These are phyloP conservation scores for Aspergillus haitiensis DNA, from an alignment of 495 filamentous ascomycete species.

Conservation along the genomic window DNA sequence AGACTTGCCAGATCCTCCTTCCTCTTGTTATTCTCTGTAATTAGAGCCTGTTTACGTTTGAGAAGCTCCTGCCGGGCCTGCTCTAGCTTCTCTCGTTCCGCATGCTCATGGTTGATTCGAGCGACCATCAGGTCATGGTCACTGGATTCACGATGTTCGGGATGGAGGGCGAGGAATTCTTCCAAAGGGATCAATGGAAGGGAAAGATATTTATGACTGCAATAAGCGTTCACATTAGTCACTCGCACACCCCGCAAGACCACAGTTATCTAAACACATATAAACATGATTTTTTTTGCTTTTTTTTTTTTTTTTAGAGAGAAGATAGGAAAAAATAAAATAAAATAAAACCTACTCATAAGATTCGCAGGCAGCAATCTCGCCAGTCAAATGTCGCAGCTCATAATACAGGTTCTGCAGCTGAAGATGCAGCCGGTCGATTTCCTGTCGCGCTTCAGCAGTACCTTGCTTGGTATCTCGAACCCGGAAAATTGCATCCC, in stretches of 20 bases:
- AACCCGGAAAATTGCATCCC: constrained; percentile 74
- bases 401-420: constrained; percentile 97
- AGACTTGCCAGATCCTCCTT: constrained; percentile 89
- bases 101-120: constrained; percentile 87
- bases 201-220: constrained; percentile 81
- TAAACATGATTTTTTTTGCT: too few species aligned
- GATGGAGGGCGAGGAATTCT: constrained; percentile 77
- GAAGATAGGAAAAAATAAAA: background rate
- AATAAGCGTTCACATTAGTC: constrained; percentile 21
- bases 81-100: constrained; percentile 82
- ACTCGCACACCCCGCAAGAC: too few species aligned
- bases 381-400: constrained; percentile 82
- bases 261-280: too few species aligned
- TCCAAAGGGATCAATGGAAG: constrained; percentile 82
- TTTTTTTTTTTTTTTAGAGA: too few species aligned
- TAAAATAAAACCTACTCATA: constrained; percentile 70
- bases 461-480: constrained; percentile 85
- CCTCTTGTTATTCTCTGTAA: constrained; percentile 91
- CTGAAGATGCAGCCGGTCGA: constrained; percentile 87
- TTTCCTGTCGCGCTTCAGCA: constrained; percentile 82
- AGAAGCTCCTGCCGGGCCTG: constrained; percentile 81
- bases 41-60: constrained; percentile 87
- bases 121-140: constrained; percentile 85
- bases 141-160: constrained; percentile 66
- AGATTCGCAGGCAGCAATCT: constrained; percentile 86